phyloP scores from a whole-genome alignment of 495 filamentous ascomycete species.

The Penicillium atrosanguineum region DNA sequence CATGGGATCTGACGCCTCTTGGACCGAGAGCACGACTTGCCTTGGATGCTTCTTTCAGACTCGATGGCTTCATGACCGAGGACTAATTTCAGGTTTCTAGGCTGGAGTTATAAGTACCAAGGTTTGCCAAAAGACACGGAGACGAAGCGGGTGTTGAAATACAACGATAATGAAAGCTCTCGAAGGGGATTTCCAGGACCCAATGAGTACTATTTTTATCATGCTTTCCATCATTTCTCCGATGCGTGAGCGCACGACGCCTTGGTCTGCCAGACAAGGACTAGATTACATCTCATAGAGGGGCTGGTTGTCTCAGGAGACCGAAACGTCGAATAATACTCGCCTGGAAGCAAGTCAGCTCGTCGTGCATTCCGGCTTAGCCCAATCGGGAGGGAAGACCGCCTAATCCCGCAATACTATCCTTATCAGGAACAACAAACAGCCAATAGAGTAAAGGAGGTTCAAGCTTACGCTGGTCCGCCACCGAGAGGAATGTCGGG shows the following conservation, averaged over 20 bases:
- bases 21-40: background rate
- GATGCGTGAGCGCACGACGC: too few species aligned
- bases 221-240: background rate
- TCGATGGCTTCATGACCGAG: too few species aligned
- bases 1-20: background rate
- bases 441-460: background rate
- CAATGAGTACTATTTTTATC: background rate
- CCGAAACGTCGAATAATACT: background rate
- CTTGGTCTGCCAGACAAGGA: background rate
- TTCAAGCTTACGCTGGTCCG: background rate
- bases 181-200: background rate
- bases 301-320: background rate
- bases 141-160: background rate
- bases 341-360: background rate
- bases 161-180: background rate
- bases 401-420: background rate
- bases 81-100: too few species aligned
- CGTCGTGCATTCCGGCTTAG: background rate
- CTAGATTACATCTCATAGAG: background rate
- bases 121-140: background rate
- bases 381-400: background rate
- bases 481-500: slow-evolving; percentile 1
- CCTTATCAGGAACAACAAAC: slow-evolving; percentile 1
- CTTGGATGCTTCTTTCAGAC: too few species aligned
- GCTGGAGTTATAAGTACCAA: too few species aligned